phyloP scores from a whole-genome alignment of 139 green algal genomes.

The Microglena sp. region DNA sequence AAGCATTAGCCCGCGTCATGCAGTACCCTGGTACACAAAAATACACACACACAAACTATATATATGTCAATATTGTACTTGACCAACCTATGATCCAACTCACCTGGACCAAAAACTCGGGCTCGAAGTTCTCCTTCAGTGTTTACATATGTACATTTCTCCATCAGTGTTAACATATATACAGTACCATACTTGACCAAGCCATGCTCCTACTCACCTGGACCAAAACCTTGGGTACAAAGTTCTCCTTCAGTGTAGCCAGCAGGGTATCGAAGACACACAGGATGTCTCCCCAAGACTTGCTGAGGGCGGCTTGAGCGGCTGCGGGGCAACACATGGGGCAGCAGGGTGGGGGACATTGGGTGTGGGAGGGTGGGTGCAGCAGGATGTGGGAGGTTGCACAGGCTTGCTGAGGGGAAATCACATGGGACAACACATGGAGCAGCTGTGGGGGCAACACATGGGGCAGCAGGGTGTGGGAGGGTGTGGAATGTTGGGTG shows the following conservation, averaged over 20 bases:
- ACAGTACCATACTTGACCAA: background rate
- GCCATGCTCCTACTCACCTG: constrained; percentile 22
- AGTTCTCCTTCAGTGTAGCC: constrained; percentile 59
- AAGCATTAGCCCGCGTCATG: too few relatives aligned
- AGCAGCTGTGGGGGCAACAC: too few relatives aligned
- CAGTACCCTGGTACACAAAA: too few relatives aligned
- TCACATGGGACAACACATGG: too few relatives aligned
- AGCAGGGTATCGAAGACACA: constrained; percentile 74
- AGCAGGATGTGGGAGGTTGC: too few relatives aligned
- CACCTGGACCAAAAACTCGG: background rate
- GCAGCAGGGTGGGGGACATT: too few relatives aligned
- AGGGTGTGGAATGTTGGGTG: too few relatives aligned
- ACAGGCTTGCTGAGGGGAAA: too few relatives aligned
- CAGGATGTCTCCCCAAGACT: constrained; percentile 85
- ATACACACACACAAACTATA: too few relatives aligned
- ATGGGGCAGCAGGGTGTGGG: too few relatives aligned
- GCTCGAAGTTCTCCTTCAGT: background rate
- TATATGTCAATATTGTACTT: background rate
- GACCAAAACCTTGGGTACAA: constrained; percentile 86
- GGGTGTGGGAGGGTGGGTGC: too few relatives aligned
- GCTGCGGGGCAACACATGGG: background rate
- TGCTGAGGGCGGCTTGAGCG: constrained; percentile 15
- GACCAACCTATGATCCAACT: background rate
- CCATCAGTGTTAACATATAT: background rate
- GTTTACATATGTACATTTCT: background rate